Percentiles rank a stretch among this genome's conserved stretches.
These are phyloP conservation scores for Salicornia ramosissima DNA, from an alignment of 148 eudicot species.

Conservation along the genomic window DNA sequence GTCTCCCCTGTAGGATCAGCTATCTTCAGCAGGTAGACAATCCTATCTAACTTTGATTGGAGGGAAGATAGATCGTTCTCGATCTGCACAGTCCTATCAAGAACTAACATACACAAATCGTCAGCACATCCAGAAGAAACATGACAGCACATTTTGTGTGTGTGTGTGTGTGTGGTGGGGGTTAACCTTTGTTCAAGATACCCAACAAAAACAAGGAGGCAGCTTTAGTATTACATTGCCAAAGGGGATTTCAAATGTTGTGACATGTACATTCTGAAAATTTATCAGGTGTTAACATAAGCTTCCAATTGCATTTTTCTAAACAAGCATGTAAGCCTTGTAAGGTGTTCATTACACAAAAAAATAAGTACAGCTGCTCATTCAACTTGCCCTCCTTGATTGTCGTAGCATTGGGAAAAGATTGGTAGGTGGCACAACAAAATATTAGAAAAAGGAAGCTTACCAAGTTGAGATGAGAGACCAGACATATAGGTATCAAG, in stretches of 20 bases:
- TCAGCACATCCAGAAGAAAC: slow-evolving; percentile 3
- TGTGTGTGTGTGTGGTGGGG: background rate
- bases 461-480: slow-evolving; percentile 86
- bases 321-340: too few species aligned
- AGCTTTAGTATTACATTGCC: background rate
- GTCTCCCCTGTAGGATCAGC: slow-evolving; percentile 95
- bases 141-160: too few species aligned
- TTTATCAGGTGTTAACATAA: background rate
- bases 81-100: slow-evolving; percentile 54
- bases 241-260: background rate
- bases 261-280: background rate
- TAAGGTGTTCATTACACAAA: background rate
- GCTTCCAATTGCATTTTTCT: background rate
- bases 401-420: background rate
- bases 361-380: too few species aligned
- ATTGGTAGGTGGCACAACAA: too few species aligned
- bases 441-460: slow-evolving; percentile 15
- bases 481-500: slow-evolving; percentile 96
- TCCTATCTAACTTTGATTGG: slow-evolving; percentile 75
- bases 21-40: slow-evolving; percentile 77
- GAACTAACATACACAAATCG: slow-evolving; percentile 41
- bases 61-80: slow-evolving; percentile 64
- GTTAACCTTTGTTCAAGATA: background rate
- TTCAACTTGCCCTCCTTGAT: too few species aligned
- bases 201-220: background rate